Conservation (phyloP, 495 filamentous ascomycete species). For the Darksidea phi region DNA sequence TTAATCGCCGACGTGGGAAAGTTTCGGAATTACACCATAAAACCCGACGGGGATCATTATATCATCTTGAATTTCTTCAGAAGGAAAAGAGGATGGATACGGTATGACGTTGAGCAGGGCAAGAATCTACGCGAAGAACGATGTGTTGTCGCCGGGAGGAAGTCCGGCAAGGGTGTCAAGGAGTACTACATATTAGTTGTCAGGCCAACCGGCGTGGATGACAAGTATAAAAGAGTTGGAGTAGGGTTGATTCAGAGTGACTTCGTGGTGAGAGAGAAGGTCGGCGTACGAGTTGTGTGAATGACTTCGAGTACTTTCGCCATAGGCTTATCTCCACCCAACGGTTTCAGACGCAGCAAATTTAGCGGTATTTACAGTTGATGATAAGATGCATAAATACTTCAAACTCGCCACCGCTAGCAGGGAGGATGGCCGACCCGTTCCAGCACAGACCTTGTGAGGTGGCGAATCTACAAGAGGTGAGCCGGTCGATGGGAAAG, state of each 20-base stretch:
- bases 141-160: slow-evolving; percentile 12
- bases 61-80: slow-evolving; percentile 7
- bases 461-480: slow-evolving; percentile 11
- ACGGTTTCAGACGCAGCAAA: too few relatives aligned
- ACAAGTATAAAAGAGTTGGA: slow-evolving; percentile 4
- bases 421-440: slow-evolving; percentile 5
- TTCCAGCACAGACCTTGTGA: not conserved
- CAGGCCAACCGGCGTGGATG: slow-evolving; percentile 7
- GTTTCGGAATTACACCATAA: slow-evolving; percentile 1
- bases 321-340: too few relatives aligned
- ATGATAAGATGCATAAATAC: too few relatives aligned
- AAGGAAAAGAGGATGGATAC: slow-evolving; percentile 10
- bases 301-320: too few relatives aligned
- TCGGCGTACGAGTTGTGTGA: slow-evolving; percentile 6
- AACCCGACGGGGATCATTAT: slow-evolving; percentile 1
- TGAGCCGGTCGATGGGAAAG: slow-evolving; percentile 1
- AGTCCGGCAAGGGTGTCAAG: not conserved
- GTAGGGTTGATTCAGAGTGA: slow-evolving; percentile 8
- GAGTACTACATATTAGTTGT: slow-evolving; percentile 9
- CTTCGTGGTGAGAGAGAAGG: not conserved
- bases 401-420: too few relatives aligned
- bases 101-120: slow-evolving; percentile 9
- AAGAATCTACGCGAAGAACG: slow-evolving; percentile 5
- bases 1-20: not conserved
- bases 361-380: slow-evolving; percentile 5